phyloP scores from a whole-genome alignment of 257 asterid genomes.

The Leonotis leonurus region DNA sequence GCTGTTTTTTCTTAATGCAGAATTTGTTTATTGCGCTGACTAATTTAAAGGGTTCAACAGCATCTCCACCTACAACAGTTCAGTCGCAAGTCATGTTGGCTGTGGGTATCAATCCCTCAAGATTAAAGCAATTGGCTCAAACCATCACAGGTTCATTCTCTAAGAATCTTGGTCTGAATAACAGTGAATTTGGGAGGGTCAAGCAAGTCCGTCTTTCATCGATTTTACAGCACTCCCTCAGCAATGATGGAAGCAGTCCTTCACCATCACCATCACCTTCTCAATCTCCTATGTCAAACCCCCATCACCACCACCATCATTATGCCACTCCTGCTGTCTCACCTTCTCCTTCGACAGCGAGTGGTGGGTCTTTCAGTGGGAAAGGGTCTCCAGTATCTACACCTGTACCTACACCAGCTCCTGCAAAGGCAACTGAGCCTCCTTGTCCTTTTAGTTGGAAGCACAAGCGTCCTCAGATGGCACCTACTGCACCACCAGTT shows the following conservation, averaged over 20 bases:
- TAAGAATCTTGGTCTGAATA: slow-evolving; percentile 83
- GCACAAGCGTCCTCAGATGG: slow-evolving; percentile 30
- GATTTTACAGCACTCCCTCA: slow-evolving; percentile 51
- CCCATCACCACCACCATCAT: slow-evolving; percentile 43
- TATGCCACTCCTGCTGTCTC: slow-evolving; percentile 48
- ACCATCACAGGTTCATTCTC: slow-evolving; percentile 61
- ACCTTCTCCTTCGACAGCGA: slow-evolving; percentile 49
- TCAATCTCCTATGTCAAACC: slow-evolving; percentile 39
- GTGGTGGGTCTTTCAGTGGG: slow-evolving; percentile 24
- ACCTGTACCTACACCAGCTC: slow-evolving; percentile 51
- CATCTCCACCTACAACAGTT: slow-evolving; percentile 59
- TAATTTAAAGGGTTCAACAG: slow-evolving; percentile 76
- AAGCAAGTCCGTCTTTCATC: slow-evolving; percentile 96
- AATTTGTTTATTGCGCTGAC: slow-evolving; percentile 70
- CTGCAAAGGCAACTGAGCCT: slow-evolving; percentile 41
- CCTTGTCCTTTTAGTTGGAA: slow-evolving; percentile 56
- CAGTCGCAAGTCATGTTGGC: slow-evolving; percentile 67
- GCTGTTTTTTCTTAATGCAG: slow-evolving; percentile 38
- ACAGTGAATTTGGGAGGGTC: slow-evolving; percentile 88
- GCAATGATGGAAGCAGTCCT: slow-evolving; percentile 31
- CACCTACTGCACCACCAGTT: slow-evolving; percentile 54
- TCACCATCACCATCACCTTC: slow-evolving; percentile 49
- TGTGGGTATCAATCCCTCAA: slow-evolving; percentile 68
- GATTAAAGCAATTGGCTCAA: slow-evolving; percentile 88
- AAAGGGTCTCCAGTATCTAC: slow-evolving; percentile 29